A percentile compares a stretch with the other conserved stretches of the same genome.
These are phyloP conservation scores for Blastocystis sp. DNA, from an alignment of 352 stramenopile species.

Conservation along the genomic window DNA sequence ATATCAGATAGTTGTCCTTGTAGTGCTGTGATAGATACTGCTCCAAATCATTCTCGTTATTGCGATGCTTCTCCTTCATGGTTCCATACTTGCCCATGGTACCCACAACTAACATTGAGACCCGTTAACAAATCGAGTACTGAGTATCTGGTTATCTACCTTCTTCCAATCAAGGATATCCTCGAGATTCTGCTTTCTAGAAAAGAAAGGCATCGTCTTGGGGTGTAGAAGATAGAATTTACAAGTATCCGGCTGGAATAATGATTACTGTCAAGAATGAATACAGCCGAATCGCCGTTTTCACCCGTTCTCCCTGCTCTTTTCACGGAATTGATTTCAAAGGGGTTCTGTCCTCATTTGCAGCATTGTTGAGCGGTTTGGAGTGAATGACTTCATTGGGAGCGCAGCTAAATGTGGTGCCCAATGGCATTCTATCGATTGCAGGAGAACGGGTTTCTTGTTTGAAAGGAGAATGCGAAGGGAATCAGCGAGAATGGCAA, in stretches of 20 bases:
- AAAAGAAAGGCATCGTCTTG: constrained; percentile 29
- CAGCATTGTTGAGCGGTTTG: too few species aligned
- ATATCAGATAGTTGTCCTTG: constrained; percentile 65
- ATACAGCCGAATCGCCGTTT: constrained; percentile 29
- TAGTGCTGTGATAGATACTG: constrained; percentile 47
- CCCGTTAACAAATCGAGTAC: neutral
- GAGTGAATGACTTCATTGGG: too few species aligned
- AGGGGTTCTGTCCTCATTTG: too few species aligned
- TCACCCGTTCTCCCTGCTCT: neutral
- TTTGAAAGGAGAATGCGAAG: too few species aligned
- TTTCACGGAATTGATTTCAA: neutral
- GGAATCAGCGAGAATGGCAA: neutral
- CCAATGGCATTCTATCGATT: too few species aligned
- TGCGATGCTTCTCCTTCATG: constrained; percentile 49
- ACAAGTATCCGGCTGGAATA: neutral
- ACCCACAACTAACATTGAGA: constrained; percentile 32
- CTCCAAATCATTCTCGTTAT: constrained; percentile 53
- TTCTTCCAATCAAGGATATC: constrained; percentile 60
- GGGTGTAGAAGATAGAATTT: neutral
- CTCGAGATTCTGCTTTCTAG: constrained; percentile 6
- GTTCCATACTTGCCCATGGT: constrained; percentile 44
- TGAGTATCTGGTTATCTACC: constrained; percentile 58
- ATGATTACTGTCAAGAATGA: neutral
- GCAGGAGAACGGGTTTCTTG: too few species aligned
- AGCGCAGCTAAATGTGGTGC: too few species aligned